Base-by-base conservation (phyloP, 2,329 filamentous ascomycete genomes). In the Fusarium agapanthi region DNA sequence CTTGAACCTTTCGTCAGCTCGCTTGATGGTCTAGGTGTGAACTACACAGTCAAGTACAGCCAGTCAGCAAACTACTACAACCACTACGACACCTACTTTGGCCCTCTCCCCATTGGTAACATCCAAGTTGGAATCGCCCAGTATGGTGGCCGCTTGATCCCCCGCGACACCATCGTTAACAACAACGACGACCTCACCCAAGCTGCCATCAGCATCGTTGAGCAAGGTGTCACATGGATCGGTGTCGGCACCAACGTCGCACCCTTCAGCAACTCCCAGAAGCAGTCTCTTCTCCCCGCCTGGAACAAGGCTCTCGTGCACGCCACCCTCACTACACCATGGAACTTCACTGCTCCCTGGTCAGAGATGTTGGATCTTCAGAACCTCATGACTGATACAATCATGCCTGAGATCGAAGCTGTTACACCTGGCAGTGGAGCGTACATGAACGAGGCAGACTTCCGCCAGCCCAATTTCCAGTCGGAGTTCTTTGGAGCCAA, bases 391-490 rank as follows among this genome's bases (percentile, higher is more conserved):
- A 81, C 79, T 1, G 38, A 79, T 14, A 75, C 77, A 20, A 65
- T 79, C 7, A 73, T 76, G 71, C 77, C 78, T 4, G 54, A 77
- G 28, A 67, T 81, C 22, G 76, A 77, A 22, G 75, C 72, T 1
- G 79, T 83, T 7, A 84, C 84, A 0, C 84, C 85, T 0, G 81
- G 80, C 0, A 80, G 81, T 9, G 85, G 84, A 5, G 78, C 82
- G 3, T 88, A 88, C 74, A 81, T 86, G 81, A 88, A 88, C 69
- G 87, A 90, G 79, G 86, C 83, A 3, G 83, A 88, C 74, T 85
- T 85, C 44, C 78, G 79, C 35, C 81, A 86, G 75, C 80, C 80
- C 1, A 75, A 84, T 51, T 88, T 81, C 77, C 79, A 86, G 75
- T 34, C 38, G 8, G 43, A 81, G 28, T 77, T 74, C 6, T 88